These are phyloP conservation scores for Stachybotrys chlorohalonatus DNA, from an alignment of 2,329 filamentous ascomycete genomes.

Conservation along the genomic window DNA sequence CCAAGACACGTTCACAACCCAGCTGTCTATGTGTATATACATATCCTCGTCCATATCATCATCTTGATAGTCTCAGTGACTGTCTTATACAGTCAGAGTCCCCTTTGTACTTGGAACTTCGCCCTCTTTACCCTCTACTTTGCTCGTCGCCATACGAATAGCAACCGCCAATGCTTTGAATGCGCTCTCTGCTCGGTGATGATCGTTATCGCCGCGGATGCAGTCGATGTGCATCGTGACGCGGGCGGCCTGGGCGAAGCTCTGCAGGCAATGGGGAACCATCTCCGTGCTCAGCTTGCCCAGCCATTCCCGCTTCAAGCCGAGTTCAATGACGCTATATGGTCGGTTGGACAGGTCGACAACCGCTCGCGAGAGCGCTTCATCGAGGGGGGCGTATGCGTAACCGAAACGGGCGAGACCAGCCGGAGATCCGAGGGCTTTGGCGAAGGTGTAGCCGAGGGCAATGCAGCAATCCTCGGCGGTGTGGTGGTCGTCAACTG, in stretches of 20 bases:
- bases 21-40: background rate
- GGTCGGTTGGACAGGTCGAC: slow-evolving; percentile 92
- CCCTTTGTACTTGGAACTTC: slow-evolving; percentile 97
- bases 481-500: slow-evolving; percentile 98
- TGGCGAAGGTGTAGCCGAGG: slow-evolving; percentile 75
- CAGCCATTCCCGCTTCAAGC: slow-evolving; percentile 83
- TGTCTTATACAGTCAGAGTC: slow-evolving; percentile 55
- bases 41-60: background rate
- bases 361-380: slow-evolving; percentile 86
- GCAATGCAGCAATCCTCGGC: slow-evolving; percentile 93
- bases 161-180: slow-evolving; percentile 95
- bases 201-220: slow-evolving; percentile 84
- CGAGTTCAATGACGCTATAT: slow-evolving; percentile 74
- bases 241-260: slow-evolving; percentile 82
- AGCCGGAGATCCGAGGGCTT: slow-evolving; percentile 65
- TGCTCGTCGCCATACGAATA: slow-evolving; percentile 64
- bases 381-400: slow-evolving; percentile 89
- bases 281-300: slow-evolving; percentile 92
- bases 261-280: slow-evolving; percentile 91
- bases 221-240: slow-evolving; percentile 95
- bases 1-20: background rate
- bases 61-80: background rate
- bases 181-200: slow-evolving; percentile 90
- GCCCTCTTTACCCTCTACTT: slow-evolving; percentile 71
- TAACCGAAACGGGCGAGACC: slow-evolving; percentile 86